Base-by-base conservation (phyloP, 805 yeast genomes). In the Cyberlindnera maritima region DNA sequence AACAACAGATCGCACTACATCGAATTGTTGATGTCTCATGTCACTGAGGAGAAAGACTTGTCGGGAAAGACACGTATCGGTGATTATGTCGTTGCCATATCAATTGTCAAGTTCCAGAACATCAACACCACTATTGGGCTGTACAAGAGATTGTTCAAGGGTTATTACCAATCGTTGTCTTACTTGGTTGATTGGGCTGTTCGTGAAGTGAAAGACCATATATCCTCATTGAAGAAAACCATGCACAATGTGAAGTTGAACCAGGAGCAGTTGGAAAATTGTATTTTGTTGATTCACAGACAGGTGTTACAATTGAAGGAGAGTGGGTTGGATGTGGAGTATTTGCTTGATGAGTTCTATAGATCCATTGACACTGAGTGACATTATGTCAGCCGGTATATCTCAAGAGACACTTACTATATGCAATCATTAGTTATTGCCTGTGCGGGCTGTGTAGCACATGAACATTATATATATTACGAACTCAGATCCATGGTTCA, bases 221-320 rank as follows among this genome's bases (percentile, higher is more conserved):
- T 51, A 89, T 96, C 96, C 77, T 85, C 29, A 77, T 79, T 47
- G 75, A 75, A 12, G 85, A 83, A 61, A 77, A 91, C 86, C 55
- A 66, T 91, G 21, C 71, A 80, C 39, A 88, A 85, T 19, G 79
- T 86, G 13, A 74, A 79, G 39, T 68, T 77, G 37, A 68, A 71
- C 8, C 74, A 83, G 11, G 67, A 74, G 8, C 69, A 76, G 10
- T 82, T 84, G 53, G 68, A 70, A 39, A 76, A 73, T 36, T 81
- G 89, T 46, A 70, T 83, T 3, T 67, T 74, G 36, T 71, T 79
- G 10, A 71, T 85, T 33, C 66, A 66, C 36, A 74, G 74, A 39
- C 94, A 88, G 57, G 79, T 84, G 26, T 69, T 72, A 31, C 79
- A 76, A n/a, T 66, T 89, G 55, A 81, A 80, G 56, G 64, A 68